Base-by-base conservation (phyloP, 768 basidiomycete genomes). In the Rhodocollybia butyracea region DNA sequence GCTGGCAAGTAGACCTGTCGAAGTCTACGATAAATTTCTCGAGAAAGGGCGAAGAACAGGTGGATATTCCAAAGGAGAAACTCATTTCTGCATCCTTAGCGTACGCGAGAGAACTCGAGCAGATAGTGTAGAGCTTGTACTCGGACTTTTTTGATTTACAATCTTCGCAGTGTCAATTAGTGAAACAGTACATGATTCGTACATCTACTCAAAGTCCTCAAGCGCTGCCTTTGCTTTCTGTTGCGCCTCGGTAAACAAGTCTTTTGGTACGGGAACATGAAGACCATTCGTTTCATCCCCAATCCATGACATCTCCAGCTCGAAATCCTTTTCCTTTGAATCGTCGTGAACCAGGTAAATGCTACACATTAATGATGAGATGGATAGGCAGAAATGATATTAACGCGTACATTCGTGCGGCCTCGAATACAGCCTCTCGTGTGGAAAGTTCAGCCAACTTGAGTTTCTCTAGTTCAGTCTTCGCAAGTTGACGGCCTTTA, bases 341-440 rank as follows among this genome's bases (percentile, higher is more conserved):
- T 98, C 97, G 59, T 98, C 96, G 66, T 99, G 97, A 15, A 97
- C 94, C 38, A 93, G 83, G 72, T 99, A 94, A 67, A 98, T 96
- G 67, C 96, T 99, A 67, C 7, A 34, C 13, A 31, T 41, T 13
- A 43, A 54, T 65, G 58, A 57, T 29, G 15, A 40, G 19, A 48
- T 19, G 24, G 31, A 11, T 55, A 34, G 21, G 10, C 1, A 13
- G 42, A 39, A 30, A 36, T 21, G 15, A 36, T 54, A 6, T 13
- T 32, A 54, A 34, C 27, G 22, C 21, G 76, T 91, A 98, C 96
- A 99, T 98, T 72, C 95, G 80, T 5, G 97, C 96, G 13, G 94
- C 94, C 66, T 98, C 94, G 60, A 84, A 76, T 22, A 96, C 91
- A 19, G 95, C 97, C 67, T 99, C 86, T 57, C 86, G 80, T 54